Evolutionary conservation across 176 grass and related monocot species (phyloP).

Genomic region (Zea mays): Zm-B73-REFERENCE-NAM-5.0 NC_050104.1:78658001-78658500

Average conservation of each 20-base stretch:
- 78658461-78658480: not conserved
- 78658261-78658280: constrained; percentile 69
- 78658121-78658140: constrained; percentile 20
- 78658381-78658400: no score
- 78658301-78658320: not conserved
- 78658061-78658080: not conserved
- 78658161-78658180: constrained; percentile 73
- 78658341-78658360: not conserved
- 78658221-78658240: constrained; percentile 56
- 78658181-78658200: constrained; percentile 76
- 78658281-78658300: constrained; percentile 35
- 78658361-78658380: no score
- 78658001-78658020: not conserved
- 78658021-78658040: not conserved
- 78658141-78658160: constrained; percentile 79
- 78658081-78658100: not conserved
- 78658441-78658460: no score
- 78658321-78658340: not conserved
- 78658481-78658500: not conserved
- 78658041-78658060: not conserved
- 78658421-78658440: no score
- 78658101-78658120: constrained; percentile 4
- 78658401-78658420: no score
- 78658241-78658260: constrained; percentile 64
- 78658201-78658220: constrained; percentile 65